phyloP scores from a whole-genome alignment of 2,329 filamentous ascomycete genomes.

The Trichothecium roseum region DNA sequence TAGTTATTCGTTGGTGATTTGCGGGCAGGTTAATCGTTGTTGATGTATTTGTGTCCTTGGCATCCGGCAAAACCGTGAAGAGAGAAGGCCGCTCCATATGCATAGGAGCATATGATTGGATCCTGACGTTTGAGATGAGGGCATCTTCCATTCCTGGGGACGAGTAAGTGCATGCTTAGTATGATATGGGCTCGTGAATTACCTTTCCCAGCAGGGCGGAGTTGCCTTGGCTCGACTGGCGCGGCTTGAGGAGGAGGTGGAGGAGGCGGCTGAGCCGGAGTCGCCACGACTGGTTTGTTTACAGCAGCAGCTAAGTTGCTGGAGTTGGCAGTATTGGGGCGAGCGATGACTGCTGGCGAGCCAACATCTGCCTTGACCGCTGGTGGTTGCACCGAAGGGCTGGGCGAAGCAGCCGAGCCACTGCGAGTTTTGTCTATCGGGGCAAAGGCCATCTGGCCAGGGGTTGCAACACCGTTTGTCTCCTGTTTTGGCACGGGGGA shows the following conservation, averaged over 20 bases:
- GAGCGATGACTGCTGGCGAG: slow-evolving; percentile 14
- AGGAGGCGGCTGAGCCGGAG: slow-evolving; percentile 12
- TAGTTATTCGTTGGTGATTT: slow-evolving; percentile 59
- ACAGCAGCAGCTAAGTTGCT: slow-evolving; percentile 11
- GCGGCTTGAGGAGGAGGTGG: slow-evolving; percentile 17
- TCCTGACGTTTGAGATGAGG: slow-evolving; percentile 54
- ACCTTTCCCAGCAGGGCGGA: slow-evolving; percentile 34
- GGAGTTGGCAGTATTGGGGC: slow-evolving; percentile 14
- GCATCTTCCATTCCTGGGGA: slow-evolving; percentile 43
- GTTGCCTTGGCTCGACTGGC: slow-evolving; percentile 23
- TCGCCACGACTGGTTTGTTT: not conserved
- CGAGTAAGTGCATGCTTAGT: slow-evolving; percentile 11
- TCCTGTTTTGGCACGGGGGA: slow-evolving; percentile 5
- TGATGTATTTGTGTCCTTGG: slow-evolving; percentile 58
- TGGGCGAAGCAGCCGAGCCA: slow-evolving; percentile 30
- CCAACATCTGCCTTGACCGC: slow-evolving; percentile 23
- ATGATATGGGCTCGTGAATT: slow-evolving; percentile 1
- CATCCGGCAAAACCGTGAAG: slow-evolving; percentile 54
- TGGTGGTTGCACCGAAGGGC: slow-evolving; percentile 25
- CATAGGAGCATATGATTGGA: slow-evolving; percentile 59
- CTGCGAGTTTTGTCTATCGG: slow-evolving; percentile 30
- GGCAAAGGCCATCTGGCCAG: slow-evolving; percentile 5
- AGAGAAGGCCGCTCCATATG: slow-evolving; percentile 50
- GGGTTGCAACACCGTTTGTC: slow-evolving; percentile 5
- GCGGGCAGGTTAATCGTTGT: slow-evolving; percentile 60